A percentile compares a stretch with the other conserved stretches of the same genome.
Evolutionary conservation across 139 green algal species (phyloP).

Genomic region (Dunaliella primolecta): DNA sequence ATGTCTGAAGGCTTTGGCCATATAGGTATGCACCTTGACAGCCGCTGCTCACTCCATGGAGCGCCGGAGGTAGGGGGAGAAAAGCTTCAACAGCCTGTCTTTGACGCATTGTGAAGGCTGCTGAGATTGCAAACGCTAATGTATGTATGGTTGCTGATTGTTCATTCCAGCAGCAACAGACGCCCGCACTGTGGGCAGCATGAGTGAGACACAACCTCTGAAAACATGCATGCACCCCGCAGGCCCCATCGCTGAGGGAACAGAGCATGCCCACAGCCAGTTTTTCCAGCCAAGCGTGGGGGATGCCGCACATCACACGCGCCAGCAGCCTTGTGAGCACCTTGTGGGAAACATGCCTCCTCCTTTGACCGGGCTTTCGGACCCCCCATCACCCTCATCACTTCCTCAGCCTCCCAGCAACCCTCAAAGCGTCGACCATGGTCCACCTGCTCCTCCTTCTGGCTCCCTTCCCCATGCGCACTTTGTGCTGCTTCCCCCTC

Average conservation of each 20-base stretch:
- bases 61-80: too few relatives aligned
- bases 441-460: not conserved
- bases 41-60: too few relatives aligned
- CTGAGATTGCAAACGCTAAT: too few relatives aligned
- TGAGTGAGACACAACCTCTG: too few relatives aligned
- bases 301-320: not conserved
- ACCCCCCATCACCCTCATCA: not conserved
- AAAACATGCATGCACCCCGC: not conserved
- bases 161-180: too few relatives aligned
- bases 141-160: too few relatives aligned
- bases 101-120: too few relatives aligned
- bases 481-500: not conserved
- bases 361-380: not conserved
- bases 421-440: not conserved
- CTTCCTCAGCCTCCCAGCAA: not conserved
- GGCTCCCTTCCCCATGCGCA: too few relatives aligned
- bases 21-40: too few relatives aligned
- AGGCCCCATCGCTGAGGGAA: constrained; percentile 9
- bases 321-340: not conserved
- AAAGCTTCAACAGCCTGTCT: too few relatives aligned
- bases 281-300: not conserved
- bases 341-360: not conserved
- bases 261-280: not conserved
- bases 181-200: too few relatives aligned
- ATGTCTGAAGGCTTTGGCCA: too few relatives aligned